phyloP scores from a whole-genome alignment of 2,329 filamentous ascomycete genomes.

The Chaetothyriales sp. region DNA sequence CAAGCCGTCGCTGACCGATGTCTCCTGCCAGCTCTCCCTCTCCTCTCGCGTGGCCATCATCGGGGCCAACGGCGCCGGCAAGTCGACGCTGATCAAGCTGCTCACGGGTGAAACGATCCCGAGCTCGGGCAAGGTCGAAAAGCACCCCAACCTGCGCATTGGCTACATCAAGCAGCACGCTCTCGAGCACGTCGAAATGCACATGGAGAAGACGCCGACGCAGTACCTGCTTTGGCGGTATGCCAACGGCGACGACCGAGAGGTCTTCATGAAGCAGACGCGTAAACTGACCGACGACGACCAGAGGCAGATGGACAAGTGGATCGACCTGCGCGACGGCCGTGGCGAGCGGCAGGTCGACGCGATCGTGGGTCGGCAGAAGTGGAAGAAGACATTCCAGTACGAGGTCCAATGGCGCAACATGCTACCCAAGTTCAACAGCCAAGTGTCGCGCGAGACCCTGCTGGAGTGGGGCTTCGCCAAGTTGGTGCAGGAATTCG shows the following conservation, averaged over 20 bases:
- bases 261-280: constrained; percentile 95
- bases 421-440: constrained; percentile 84
- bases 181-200: constrained; percentile 98
- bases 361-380: constrained; percentile 84
- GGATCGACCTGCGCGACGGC: constrained; percentile 72
- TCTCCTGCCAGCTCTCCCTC: constrained; percentile 73
- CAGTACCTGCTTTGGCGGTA: constrained; percentile 99
- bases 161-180: constrained; percentile 99
- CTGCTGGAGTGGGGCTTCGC: constrained; percentile 71
- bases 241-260: constrained; percentile 88
- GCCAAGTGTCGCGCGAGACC: constrained; percentile 83
- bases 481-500: constrained; percentile 94
- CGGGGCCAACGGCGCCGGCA: constrained; percentile 92
- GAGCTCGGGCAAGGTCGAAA: constrained; percentile 75
- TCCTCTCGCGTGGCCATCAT: constrained; percentile 94
- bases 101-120: constrained; percentile 86
- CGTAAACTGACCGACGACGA: constrained; percentile 77
- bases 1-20: constrained; percentile 77
- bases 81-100: constrained; percentile 95
- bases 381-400: constrained; percentile 75
- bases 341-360: constrained; percentile 67
- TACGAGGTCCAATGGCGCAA: constrained; percentile 59
- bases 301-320: constrained; percentile 80
- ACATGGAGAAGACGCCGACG: constrained; percentile 96
- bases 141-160: constrained; percentile 96